Evolutionary conservation across 108 stramenopile genomes (phyloP).

Genomic region (Nitzschia sp.): DNA sequence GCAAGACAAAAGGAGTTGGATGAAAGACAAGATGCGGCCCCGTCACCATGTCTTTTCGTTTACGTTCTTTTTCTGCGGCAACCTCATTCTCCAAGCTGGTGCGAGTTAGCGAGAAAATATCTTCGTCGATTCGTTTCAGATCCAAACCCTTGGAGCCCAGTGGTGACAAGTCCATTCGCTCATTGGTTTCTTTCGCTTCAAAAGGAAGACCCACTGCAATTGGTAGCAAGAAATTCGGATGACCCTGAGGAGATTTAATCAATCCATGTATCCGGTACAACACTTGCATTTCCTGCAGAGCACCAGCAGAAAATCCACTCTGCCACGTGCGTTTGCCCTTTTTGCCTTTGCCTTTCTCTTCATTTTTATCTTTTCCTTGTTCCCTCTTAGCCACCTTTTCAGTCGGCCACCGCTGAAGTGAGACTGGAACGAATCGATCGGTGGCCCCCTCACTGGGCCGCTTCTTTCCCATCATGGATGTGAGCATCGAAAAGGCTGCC

Average conservation of each 20-base stretch:
- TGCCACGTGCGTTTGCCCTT: slow-evolving; percentile 42
- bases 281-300: slow-evolving; percentile 87
- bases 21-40: slow-evolving; percentile 77
- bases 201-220: slow-evolving; percentile 71
- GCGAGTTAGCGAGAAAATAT: slow-evolving; percentile 71
- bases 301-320: slow-evolving; percentile 77
- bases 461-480: slow-evolving; percentile 28
- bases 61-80: slow-evolving; percentile 49
- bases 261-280: slow-evolving; percentile 73
- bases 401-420: slow-evolving; percentile 84
- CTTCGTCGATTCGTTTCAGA: slow-evolving; percentile 46
- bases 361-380: slow-evolving; percentile 17
- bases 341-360: slow-evolving; percentile 5
- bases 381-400: slow-evolving; percentile 75
- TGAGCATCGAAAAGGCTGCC: slow-evolving; percentile 52
- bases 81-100: slow-evolving; percentile 65
- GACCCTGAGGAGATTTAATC: slow-evolving; percentile 77
- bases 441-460: slow-evolving; percentile 7
- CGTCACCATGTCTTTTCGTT: slow-evolving; percentile 45
- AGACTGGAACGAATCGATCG: slow-evolving; percentile 67
- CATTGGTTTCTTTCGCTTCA: slow-evolving; percentile 14
- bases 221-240: slow-evolving; percentile 86
- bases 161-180: not conserved
- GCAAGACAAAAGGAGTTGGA: slow-evolving; percentile 76
- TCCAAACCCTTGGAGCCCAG: slow-evolving; percentile 2